Evolutionary conservation across 345 rosid genomes (phyloP).

Genomic region (Hevea brasiliensis): DNA sequence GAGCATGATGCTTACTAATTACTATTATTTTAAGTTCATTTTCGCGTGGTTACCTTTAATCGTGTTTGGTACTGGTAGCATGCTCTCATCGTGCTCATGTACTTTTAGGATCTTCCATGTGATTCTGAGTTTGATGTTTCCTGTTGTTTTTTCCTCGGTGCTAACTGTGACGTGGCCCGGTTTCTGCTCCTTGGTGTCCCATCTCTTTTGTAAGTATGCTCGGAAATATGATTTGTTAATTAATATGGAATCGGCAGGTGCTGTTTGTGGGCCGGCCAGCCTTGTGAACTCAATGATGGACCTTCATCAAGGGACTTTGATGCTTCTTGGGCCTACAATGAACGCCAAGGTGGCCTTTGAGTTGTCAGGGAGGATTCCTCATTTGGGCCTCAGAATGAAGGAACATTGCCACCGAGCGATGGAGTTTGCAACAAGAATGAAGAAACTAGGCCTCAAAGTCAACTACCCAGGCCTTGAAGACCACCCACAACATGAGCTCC

Average conservation of each 20-base stretch:
- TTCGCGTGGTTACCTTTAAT: too few relatives aligned
- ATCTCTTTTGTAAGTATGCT: not conserved
- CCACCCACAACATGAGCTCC: constrained; percentile 73
- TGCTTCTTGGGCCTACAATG: constrained; percentile 98
- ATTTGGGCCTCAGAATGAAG: constrained; percentile 75
- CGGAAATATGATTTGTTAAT: not conserved
- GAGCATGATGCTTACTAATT: not conserved
- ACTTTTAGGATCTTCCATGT: not conserved
- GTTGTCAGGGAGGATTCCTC: constrained; percentile 84
- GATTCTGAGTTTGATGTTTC: not conserved
- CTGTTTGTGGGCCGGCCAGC: constrained; percentile 80
- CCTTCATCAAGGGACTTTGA: constrained; percentile 78
- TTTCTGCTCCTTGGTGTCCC: too few relatives aligned
- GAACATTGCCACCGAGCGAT: constrained; percentile 80
- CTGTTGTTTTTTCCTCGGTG: not conserved
- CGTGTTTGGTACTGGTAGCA: too few relatives aligned
- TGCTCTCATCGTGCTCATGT: not conserved
- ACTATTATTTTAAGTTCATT: not conserved
- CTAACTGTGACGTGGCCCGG: not conserved
- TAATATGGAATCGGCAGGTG: constrained; percentile 43
- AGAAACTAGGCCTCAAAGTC: constrained; percentile 68
- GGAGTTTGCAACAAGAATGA: constrained; percentile 65
- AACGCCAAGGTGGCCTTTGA: constrained; percentile 92
- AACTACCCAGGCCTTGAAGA: constrained; percentile 82
- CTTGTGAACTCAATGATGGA: constrained; percentile 94